Conservation (phyloP, 2,329 filamentous ascomycete genomes). For the Aschersonia sp. region DNA sequence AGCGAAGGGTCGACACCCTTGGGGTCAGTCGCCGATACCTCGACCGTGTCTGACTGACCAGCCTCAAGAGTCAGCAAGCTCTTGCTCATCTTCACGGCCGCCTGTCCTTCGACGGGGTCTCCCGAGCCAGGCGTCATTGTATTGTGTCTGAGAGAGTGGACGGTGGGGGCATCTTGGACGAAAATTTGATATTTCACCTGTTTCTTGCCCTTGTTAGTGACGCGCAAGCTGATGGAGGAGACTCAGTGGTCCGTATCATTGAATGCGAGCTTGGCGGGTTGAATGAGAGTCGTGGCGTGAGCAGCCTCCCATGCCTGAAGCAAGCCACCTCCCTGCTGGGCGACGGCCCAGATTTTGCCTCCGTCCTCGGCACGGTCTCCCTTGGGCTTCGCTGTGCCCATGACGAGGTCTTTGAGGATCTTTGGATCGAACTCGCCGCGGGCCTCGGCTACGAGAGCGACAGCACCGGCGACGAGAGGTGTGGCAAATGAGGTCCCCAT, state of each 20-base stretch:
- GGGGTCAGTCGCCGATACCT: conserved; percentile 1
- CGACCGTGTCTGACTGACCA: conserved; percentile 1
- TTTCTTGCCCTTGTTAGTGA: background rate
- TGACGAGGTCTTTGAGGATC: conserved; percentile 1
- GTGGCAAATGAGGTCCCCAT: conserved; percentile 1
- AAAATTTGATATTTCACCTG: conserved; percentile 2
- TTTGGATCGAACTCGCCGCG: conserved; percentile 1
- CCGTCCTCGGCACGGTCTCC: background rate
- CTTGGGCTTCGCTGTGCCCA: conserved; percentile 3
- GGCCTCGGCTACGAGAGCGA: conserved; percentile 1
- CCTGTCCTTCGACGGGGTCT: background rate
- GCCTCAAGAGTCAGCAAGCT: conserved; percentile 1
- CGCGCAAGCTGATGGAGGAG: background rate
- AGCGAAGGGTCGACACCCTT: background rate
- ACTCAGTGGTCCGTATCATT: conserved; percentile 31
- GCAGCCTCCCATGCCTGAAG: conserved; percentile 39
- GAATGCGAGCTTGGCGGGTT: conserved; percentile 35
- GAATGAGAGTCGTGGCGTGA: conserved; percentile 30
- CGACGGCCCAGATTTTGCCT: background rate
- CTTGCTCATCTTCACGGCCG: conserved; percentile 2
- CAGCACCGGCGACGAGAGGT: conserved; percentile 1
- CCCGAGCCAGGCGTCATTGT: background rate
- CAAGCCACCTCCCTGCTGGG: conserved; percentile 32
- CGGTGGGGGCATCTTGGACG: background rate
- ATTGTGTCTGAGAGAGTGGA: background rate